phyloP scores from a whole-genome alignment of 306 rosid species.

The Malus sylvestris region DNA sequence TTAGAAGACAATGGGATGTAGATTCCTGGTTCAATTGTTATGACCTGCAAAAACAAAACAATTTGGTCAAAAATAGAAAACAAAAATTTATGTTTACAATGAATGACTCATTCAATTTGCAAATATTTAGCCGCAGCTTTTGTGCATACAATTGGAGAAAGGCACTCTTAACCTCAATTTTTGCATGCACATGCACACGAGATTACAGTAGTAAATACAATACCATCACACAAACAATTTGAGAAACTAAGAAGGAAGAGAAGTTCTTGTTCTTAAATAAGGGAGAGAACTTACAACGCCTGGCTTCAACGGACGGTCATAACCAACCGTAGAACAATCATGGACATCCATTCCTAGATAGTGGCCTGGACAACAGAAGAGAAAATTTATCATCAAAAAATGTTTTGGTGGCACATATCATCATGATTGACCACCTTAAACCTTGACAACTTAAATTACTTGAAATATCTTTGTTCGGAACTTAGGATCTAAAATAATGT shows the following conservation, averaged over 20 bases:
- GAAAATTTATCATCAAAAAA: background rate
- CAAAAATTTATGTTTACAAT: background rate
- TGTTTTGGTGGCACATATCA: background rate
- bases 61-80: background rate
- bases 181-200: background rate
- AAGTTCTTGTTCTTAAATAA: background rate
- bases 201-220: background rate
- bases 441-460: background rate
- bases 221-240: background rate
- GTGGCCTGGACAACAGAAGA: conserved; percentile 51
- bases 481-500: no score
- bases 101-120: background rate
- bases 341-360: conserved; percentile 94
- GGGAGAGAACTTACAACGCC: conserved; percentile 80
- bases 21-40: conserved; percentile 90
- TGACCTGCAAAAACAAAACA: conserved; percentile 44
- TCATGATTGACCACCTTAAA: background rate
- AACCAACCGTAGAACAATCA: conserved; percentile 67
- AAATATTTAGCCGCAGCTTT: background rate
- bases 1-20: conserved; percentile 65
- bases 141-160: background rate
- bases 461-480: background rate
- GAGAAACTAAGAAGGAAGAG: background rate
- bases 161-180: background rate
- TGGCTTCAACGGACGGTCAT: conserved; percentile 64